phyloP scores from a whole-genome alignment of 2,329 filamentous ascomycete genomes.

The Aspergillus ibericus region DNA sequence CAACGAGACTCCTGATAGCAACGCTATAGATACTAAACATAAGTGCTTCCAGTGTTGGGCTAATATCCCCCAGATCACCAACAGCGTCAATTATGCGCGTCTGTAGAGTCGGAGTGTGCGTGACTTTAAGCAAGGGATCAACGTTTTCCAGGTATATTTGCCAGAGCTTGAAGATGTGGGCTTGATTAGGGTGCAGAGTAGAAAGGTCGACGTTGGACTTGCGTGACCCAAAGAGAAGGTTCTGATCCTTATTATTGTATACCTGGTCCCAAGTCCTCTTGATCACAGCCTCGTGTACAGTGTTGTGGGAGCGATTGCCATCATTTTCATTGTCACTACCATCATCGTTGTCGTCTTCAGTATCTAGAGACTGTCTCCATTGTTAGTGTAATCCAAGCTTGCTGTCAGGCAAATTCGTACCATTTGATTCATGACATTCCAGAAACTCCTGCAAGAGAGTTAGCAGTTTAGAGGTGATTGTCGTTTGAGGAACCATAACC shows the following conservation, averaged over 20 bases:
- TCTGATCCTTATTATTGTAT: constrained; percentile 43
- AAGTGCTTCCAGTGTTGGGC: constrained; percentile 62
- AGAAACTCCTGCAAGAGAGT: constrained; percentile 45
- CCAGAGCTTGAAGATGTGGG: constrained; percentile 61
- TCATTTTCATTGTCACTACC: constrained; percentile 21
- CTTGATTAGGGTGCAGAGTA: constrained; percentile 60
- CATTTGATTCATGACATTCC: constrained; percentile 47
- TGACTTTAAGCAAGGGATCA: constrained; percentile 67
- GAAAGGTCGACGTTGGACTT: constrained; percentile 47
- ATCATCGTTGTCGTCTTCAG: constrained; percentile 20
- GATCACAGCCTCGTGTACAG: constrained; percentile 39
- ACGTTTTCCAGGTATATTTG: constrained; percentile 70
- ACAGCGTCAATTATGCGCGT: constrained; percentile 64
- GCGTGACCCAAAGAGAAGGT: constrained; percentile 55
- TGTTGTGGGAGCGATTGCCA: constrained; percentile 29
- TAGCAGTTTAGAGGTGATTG: constrained; percentile 1
- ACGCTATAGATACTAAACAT: constrained; percentile 68
- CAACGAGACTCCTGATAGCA: constrained; percentile 56
- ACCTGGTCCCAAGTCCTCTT: constrained; percentile 50
- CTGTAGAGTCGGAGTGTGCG: constrained; percentile 66
- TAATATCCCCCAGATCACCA: constrained; percentile 55
- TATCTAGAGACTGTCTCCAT: constrained; percentile 13
- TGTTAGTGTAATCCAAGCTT: neutral
- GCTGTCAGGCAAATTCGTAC: constrained; percentile 28
- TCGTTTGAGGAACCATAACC: constrained; percentile 10